These are phyloP conservation scores for Apiospora kogelbergensis DNA, from an alignment of 2,329 filamentous ascomycete species.

Conservation along the genomic window DNA sequence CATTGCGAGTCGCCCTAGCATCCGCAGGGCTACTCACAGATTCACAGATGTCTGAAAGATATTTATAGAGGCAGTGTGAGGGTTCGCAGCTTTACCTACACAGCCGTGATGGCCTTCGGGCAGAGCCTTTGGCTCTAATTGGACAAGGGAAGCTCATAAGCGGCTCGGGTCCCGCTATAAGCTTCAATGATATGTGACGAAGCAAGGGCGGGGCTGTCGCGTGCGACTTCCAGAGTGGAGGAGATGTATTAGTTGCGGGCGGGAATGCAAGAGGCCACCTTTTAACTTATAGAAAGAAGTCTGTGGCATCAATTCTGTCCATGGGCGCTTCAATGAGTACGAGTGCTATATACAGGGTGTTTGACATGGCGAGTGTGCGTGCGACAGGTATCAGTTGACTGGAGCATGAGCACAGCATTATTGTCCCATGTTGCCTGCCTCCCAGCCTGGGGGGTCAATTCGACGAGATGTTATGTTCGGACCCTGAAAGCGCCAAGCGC, in stretches of 20 bases:
- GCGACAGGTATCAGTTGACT: neutral
- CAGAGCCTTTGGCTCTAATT: neutral
- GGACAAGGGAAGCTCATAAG: neutral
- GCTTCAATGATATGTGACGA: neutral
- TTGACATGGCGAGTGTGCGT: neutral
- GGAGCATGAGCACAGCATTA: neutral
- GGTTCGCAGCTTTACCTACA: neutral
- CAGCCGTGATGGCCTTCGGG: neutral
- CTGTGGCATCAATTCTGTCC: neutral
- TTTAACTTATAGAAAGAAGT: neutral
- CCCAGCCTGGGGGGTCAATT: neutral
- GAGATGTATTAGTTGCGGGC: neutral
- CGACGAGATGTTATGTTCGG: neutral
- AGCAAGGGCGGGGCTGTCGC: constrained; percentile 6
- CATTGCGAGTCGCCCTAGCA: neutral
- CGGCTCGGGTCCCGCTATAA: constrained; percentile 6
- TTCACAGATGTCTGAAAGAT: neutral
- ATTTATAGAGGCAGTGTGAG: neutral
- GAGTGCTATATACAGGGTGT: neutral
- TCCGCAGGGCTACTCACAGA: neutral
- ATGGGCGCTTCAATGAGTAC: neutral
- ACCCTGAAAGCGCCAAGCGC: neutral
- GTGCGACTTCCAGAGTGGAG: neutral
- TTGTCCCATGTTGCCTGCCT: neutral
- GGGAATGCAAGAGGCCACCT: constrained; percentile 1